Percentiles rank a stretch among this genome's conserved stretches.
Conservation (phyloP, 169 alveolate species). For the Amoebophrya sp. region DNA sequence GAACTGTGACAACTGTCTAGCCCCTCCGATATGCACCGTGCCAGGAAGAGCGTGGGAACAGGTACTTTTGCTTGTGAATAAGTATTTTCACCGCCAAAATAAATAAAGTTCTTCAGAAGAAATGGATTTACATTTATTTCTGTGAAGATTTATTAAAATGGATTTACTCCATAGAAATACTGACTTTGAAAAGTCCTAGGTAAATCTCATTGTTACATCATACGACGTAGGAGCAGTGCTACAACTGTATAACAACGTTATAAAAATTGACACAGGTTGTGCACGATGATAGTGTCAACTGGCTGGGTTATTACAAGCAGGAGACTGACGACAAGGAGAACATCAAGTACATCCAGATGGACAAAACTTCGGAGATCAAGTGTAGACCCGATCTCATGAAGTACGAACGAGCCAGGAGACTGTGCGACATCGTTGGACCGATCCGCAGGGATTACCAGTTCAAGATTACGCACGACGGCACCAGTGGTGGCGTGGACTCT, state of each 20-base stretch:
- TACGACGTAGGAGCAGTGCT: too few relatives aligned
- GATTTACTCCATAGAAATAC: too few relatives aligned
- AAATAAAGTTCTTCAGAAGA: too few relatives aligned
- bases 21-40: constrained; percentile 3
- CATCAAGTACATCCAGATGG: constrained; percentile 64
- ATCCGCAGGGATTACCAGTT: constrained; percentile 80
- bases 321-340: background rate
- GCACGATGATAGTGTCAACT: constrained; percentile 3
- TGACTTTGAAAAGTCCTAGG: too few relatives aligned
- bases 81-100: too few relatives aligned
- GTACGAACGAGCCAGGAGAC: constrained; percentile 62
- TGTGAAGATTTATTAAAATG: too few relatives aligned
- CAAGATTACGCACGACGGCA: constrained; percentile 56
- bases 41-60: constrained; percentile 3
- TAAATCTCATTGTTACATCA: too few relatives aligned
- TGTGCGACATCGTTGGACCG: constrained; percentile 52
- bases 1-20: constrained; percentile 16
- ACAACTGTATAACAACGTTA: too few relatives aligned
- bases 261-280: too few relatives aligned
- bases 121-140: too few relatives aligned
- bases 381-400: constrained; percentile 90
- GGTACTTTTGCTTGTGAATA: too few relatives aligned
- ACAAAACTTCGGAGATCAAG: constrained; percentile 85
- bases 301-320: constrained; percentile 13
- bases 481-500: too few relatives aligned